Evolutionary conservation across 2,329 filamentous ascomycete genomes (phyloP).

Genomic region (Arthroderma uncinatum): DNA sequence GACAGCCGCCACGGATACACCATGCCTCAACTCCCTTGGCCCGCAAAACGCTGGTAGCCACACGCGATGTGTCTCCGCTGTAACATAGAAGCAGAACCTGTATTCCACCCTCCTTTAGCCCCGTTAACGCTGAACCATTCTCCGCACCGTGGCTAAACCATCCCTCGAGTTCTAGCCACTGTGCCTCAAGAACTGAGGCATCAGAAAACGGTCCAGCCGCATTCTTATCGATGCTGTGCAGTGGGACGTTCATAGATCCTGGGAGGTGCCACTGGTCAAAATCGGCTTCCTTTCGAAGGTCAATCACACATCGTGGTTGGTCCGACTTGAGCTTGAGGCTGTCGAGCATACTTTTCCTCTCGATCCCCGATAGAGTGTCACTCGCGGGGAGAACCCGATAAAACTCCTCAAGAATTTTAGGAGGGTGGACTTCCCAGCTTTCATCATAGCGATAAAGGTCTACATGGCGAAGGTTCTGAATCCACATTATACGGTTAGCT

Average conservation of each 20-base stretch:
- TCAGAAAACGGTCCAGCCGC: slow-evolving; percentile 40
- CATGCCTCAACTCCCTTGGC: slow-evolving; percentile 41
- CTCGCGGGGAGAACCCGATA: slow-evolving; percentile 13
- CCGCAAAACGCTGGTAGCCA: slow-evolving; percentile 45
- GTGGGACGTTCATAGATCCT: slow-evolving; percentile 36
- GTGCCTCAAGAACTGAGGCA: slow-evolving; percentile 31
- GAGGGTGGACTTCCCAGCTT: slow-evolving; percentile 33
- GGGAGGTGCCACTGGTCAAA: slow-evolving; percentile 37
- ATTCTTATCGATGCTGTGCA: slow-evolving; percentile 26
- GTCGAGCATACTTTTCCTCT: not conserved
- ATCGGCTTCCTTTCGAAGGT: slow-evolving; percentile 36
- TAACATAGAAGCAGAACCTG: slow-evolving; percentile 42
- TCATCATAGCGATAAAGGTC: slow-evolving; percentile 47
- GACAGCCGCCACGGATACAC: slow-evolving; percentile 36
- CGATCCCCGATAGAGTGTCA: not conserved
- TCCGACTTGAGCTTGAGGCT: not conserved
- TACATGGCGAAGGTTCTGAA: slow-evolving; percentile 38
- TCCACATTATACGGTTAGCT: not conserved
- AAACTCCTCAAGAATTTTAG: slow-evolving; percentile 31
- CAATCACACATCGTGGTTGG: slow-evolving; percentile 30
- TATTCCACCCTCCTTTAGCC: not conserved
- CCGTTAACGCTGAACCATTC: not conserved
- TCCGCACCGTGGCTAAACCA: slow-evolving; percentile 26
- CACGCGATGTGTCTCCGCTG: slow-evolving; percentile 43
- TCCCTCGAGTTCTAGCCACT: slow-evolving; percentile 41